Base-by-base conservation (phyloP, 768 basidiomycete genomes). In the Boletus patriciae region DNA sequence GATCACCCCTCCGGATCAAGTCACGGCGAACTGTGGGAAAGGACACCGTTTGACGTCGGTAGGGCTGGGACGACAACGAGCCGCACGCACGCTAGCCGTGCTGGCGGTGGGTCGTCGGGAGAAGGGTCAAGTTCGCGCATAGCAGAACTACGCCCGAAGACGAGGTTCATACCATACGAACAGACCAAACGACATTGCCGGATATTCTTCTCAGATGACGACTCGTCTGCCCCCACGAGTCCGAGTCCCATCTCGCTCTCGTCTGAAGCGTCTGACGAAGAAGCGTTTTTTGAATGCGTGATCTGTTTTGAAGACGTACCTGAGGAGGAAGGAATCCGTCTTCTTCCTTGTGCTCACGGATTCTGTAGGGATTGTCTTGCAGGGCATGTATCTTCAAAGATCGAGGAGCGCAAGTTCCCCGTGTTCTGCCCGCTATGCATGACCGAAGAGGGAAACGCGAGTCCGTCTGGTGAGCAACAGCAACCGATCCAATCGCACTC, bases 381-480 rank as follows among this genome's bases (percentile, higher is more conserved):
- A 36, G 59, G 65, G 11, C 77, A 84, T 42, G 71, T 81, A 5
- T 63, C 62, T 33, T 72, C 79, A 13, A 80, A 79, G 62, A 72
- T 87, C 21, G 71, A 74, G 16, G 81, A 83, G 36, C 76, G 75
- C 53, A 76, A 70, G 23, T 86, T 78, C 47, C 86, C 86, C 1
- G 79, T 88, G 25, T 67, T 79, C 18, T 88, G 86, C 62, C 87
- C 86, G 2, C 54, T 78, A 21, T 88, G 87, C 58, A 67, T 75
- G 29, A 68, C 75, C 6, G 75, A 76, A 21, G 62, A 62, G 9
- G 59, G 61, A 15, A 67, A 66, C 6, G 45, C 53, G 3, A 71
- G 54, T 29, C 72, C 71, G 9, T 71, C 71, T 12, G 71, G 77
- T 76, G 63, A 67, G 75, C 52, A 52, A 15, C 23, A 6, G 12